Evolutionary conservation across 179 eudicot species (phyloP).

Genomic region (Patellifolia procumbens): DNA sequence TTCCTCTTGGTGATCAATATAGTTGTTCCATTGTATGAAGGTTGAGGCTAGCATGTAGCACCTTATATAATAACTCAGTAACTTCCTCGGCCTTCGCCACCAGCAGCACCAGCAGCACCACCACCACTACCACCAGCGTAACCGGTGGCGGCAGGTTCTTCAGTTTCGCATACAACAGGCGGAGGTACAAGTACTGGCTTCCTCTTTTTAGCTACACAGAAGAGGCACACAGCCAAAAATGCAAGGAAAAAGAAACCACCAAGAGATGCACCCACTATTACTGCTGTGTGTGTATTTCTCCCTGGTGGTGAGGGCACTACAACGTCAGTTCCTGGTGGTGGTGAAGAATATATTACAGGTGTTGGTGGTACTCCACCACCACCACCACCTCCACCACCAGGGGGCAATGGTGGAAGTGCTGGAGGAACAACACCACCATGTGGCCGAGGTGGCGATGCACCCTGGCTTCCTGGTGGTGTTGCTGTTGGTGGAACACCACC

Average conservation of each 20-base stretch:
- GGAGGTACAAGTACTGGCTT: background rate
- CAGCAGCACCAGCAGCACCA: slow-evolving; percentile 9
- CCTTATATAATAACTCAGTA: background rate
- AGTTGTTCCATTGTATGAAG: background rate
- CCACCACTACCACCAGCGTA: background rate
- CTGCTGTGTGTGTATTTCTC: background rate
- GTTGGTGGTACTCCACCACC: slow-evolving; percentile 2
- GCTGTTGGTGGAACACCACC: background rate
- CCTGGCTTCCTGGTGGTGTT: background rate
- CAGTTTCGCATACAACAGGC: background rate
- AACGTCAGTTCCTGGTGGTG: slow-evolving; percentile 5
- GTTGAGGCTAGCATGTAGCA: background rate
- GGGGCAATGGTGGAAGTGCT: background rate
- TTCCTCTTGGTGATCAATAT: background rate
- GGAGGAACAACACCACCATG: background rate
- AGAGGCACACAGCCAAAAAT: slow-evolving; percentile 12
- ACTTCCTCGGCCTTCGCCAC: background rate
- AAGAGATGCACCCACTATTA: slow-evolving; percentile 13
- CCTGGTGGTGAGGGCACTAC: background rate
- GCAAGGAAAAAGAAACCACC: slow-evolving; percentile 28
- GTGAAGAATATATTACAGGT: background rate
- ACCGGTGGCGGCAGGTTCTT: background rate
- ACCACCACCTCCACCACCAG: background rate
- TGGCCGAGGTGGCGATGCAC: background rate
- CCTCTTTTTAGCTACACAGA: slow-evolving; percentile 18